A percentile compares a stretch with the other conserved stretches of the same genome.
Evolutionary conservation across 2,329 filamentous ascomycete species (phyloP).

Genomic region (Microdochium nivale): DNA sequence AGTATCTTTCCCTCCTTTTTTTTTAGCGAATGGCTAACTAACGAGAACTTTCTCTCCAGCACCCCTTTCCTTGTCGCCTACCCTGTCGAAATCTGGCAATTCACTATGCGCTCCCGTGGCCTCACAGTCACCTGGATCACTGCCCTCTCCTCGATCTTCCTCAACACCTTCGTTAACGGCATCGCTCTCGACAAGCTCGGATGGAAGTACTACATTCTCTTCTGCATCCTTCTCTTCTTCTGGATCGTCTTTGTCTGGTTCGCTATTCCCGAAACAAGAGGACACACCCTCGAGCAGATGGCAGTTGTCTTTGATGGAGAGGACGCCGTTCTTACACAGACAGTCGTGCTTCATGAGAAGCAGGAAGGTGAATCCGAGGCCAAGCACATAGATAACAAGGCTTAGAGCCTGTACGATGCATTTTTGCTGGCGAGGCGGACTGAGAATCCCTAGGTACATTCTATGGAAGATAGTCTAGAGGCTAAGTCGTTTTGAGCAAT

Average conservation of each 20-base stretch:
- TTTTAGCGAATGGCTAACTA: too few species aligned
- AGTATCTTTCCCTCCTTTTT: too few species aligned
- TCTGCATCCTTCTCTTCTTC: conserved; percentile 22
- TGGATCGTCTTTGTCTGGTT: conserved; percentile 21
- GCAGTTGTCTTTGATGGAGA: conserved; percentile 7
- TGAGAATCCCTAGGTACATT: too few species aligned
- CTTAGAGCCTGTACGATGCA: too few species aligned
- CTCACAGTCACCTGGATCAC: conserved; percentile 18
- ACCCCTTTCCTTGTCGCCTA: conserved; percentile 24
- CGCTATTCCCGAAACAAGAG: conserved; percentile 19
- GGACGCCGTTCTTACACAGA: background rate
- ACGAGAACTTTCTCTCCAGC: too few species aligned
- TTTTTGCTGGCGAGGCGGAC: too few species aligned
- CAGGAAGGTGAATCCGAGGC: too few species aligned
- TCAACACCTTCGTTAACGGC: conserved; percentile 30
- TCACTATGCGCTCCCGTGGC: conserved; percentile 38
- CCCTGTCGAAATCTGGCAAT: conserved; percentile 38
- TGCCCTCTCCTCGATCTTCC: conserved; percentile 2
- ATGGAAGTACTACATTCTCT: conserved; percentile 36
- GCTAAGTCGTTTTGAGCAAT: too few species aligned
- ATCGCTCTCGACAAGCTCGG: conserved; percentile 28
- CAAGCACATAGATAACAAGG: too few species aligned
- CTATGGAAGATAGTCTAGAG: too few species aligned
- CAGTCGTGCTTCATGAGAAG: too few species aligned
- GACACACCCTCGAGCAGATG: conserved; percentile 11